Percentiles rank a stretch among this genome's conserved stretches.
Conservation (phyloP, 208 protist species). For the Blastocrithidia nonstop region DNA sequence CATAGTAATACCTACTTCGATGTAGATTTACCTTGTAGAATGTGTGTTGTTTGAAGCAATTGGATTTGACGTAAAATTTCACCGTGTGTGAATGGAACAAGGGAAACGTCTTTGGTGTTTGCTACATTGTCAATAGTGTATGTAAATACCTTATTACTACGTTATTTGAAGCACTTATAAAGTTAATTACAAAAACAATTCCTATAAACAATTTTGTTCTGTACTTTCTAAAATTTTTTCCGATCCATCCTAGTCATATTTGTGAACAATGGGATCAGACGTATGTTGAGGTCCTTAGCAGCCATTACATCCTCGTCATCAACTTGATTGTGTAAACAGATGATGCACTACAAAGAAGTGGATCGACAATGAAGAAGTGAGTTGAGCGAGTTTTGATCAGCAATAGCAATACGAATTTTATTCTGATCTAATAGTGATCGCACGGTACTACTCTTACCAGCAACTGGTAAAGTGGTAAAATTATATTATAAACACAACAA, state of each 20-base stretch:
- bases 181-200: no score
- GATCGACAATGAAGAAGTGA: conserved; percentile 68
- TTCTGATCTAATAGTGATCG: conserved; percentile 56
- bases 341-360: conserved; percentile 47
- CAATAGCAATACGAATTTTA: conserved; percentile 53
- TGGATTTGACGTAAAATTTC: conserved; percentile 51
- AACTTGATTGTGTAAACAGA: conserved; percentile 35
- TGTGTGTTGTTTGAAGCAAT: conserved; percentile 32
- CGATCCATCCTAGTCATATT: no score
- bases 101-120: conserved; percentile 8
- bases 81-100: conserved; percentile 39
- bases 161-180: no score
- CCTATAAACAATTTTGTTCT: no score
- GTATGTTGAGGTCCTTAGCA: conserved; percentile 71
- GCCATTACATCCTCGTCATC: conserved; percentile 33
- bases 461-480: conserved; percentile 46
- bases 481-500: conserved; percentile 56
- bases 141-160: conserved; percentile 34
- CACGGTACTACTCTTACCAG: conserved; percentile 35
- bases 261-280: conserved; percentile 47
- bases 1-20: conserved; percentile 51
- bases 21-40: conserved; percentile 43
- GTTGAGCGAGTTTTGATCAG: conserved; percentile 32
- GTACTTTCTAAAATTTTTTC: no score
- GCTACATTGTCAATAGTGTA: conserved; percentile 45